Conservation (phyloP, 768 basidiomycete genomes). For the Boletus reticuloceps region DNA sequence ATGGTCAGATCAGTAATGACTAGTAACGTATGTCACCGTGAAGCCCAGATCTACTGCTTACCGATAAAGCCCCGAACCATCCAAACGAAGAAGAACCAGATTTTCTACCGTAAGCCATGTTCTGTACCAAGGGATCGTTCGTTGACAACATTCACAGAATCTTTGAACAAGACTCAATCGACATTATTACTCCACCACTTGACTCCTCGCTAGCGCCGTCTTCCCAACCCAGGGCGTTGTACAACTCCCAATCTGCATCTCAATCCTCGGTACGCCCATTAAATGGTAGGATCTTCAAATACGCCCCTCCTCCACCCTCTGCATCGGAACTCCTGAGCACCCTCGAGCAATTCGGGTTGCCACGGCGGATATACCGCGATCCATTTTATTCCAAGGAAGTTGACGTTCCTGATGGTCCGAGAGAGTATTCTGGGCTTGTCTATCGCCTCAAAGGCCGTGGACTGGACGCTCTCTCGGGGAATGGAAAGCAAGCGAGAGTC, state of each 20-base stretch:
- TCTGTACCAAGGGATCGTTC: neutral
- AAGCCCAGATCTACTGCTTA: too few species aligned
- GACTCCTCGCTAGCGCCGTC: neutral
- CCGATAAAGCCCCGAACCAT: too few species aligned
- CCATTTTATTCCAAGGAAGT: constrained; percentile 85
- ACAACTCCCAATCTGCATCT: constrained; percentile 5
- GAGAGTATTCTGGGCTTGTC: too few species aligned
- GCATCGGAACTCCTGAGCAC: constrained; percentile 43
- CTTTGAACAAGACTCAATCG: constrained; percentile 11
- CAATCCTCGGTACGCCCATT: constrained; percentile 1
- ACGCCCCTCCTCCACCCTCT: constrained; percentile 50
- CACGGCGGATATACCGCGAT: constrained; percentile 62
- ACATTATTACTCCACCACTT: neutral
- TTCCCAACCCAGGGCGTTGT: constrained; percentile 17
- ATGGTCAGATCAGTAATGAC: too few species aligned
- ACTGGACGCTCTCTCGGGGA: too few species aligned
- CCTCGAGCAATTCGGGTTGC: constrained; percentile 47
- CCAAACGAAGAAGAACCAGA: too few species aligned
- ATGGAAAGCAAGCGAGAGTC: too few species aligned
- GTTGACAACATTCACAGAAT: constrained; percentile 4
- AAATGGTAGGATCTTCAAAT: constrained; percentile 37
- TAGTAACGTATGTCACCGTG: too few species aligned
- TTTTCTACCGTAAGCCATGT: too few species aligned
- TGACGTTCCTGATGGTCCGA: constrained; percentile 69
- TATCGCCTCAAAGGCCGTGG: too few species aligned